Conservation (phyloP, 1,139 yeast genomes). For the Suhomyces yuchorum region DNA sequence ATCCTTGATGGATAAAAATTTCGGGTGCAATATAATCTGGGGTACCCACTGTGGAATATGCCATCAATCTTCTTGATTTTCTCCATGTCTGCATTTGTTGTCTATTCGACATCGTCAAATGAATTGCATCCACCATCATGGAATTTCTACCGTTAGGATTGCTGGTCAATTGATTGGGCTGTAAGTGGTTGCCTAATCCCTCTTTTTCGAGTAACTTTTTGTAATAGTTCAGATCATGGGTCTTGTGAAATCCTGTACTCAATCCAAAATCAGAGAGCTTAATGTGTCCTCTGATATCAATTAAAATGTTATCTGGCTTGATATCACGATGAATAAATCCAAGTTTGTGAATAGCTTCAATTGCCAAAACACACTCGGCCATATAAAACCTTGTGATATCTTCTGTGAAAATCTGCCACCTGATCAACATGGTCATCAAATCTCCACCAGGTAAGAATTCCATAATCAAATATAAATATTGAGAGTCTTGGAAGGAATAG, state of each 20-base stretch:
- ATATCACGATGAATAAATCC: constrained; percentile 82
- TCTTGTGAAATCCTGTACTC: constrained; percentile 83
- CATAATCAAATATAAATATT: constrained; percentile 76
- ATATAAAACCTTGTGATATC: constrained; percentile 82
- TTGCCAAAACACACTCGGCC: constrained; percentile 86
- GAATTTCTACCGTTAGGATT: constrained; percentile 56
- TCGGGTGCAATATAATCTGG: constrained; percentile 99
- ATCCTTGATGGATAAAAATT: constrained; percentile 94
- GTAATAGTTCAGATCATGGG: constrained; percentile 79
- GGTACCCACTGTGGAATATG: constrained; percentile 97
- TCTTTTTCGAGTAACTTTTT: constrained; percentile 71
- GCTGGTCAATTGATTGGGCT: constrained; percentile 25
- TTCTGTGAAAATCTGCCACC: constrained; percentile 86
- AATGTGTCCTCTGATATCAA: constrained; percentile 78
- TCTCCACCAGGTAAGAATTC: constrained; percentile 88
- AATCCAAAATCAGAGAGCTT: constrained; percentile 81
- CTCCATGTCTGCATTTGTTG: constrained; percentile 99
- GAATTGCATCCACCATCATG: constrained; percentile 92
- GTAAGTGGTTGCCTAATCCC: constrained; percentile 29
- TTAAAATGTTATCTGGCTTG: constrained; percentile 78
- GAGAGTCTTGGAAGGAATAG: constrained; percentile 79
- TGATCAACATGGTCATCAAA: constrained; percentile 81
- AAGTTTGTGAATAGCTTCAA: constrained; percentile 77
- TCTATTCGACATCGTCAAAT: constrained; percentile 90
- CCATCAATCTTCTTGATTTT: constrained; percentile 93